These are phyloP conservation scores for Pyracantha coccinea DNA, from an alignment of 331 rosid species.

Conservation along the genomic window DNA sequence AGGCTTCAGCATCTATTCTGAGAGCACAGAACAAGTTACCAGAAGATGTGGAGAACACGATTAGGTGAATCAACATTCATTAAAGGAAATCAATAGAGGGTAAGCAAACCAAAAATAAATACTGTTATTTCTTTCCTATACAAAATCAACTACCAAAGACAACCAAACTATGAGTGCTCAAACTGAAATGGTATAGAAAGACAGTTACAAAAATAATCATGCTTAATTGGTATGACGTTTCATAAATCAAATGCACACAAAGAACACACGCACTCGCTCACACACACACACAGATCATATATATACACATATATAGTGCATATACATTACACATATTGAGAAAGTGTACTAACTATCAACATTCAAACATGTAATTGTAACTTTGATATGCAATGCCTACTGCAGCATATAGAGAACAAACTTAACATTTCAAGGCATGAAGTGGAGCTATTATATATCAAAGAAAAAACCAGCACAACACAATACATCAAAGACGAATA, in stretches of 20 bases:
- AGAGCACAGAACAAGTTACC: slow-evolving; percentile 30
- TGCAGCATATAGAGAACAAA: too few species aligned
- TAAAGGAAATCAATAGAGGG: background rate
- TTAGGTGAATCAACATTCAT: background rate
- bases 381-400: too few species aligned
- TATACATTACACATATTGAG: too few species aligned
- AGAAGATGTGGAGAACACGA: slow-evolving; percentile 18
- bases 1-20: slow-evolving; percentile 87
- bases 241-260: too few species aligned
- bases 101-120: background rate
- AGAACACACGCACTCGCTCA: too few species aligned
- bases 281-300: too few species aligned
- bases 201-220: background rate
- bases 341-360: too few species aligned
- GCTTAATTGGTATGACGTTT: background rate
- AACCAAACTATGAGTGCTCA: background rate
- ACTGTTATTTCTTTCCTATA: background rate
- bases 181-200: background rate
- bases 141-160: background rate
- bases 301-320: too few species aligned
- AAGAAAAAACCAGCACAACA: slow-evolving; percentile 3
- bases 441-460: background rate
- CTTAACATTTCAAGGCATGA: too few species aligned
- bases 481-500: background rate
- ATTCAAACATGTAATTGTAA: too few species aligned